Base-by-base conservation (phyloP, 345 rosid genomes). In the Gossypium australe region DNA sequence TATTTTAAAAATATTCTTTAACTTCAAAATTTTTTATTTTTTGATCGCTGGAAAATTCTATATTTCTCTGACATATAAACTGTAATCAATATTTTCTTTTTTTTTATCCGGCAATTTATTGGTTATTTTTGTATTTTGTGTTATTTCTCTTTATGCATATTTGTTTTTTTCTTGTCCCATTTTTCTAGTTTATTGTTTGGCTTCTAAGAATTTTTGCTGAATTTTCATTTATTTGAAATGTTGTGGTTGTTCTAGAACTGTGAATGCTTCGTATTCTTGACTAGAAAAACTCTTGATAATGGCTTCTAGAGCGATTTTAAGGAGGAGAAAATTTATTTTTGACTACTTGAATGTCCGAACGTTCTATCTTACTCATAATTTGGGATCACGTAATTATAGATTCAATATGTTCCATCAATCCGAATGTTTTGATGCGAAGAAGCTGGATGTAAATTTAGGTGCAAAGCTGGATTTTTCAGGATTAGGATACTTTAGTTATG, bases 251-350 rank as follows among this genome's bases (percentile, higher is more conserved):
- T 41, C 56, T 11, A 78, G 82, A 71, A 70, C 78, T 77, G 84
- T 49, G 41, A 69, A 44, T 52, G 73, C 7, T 14, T 24, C 12
- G 5, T 5, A 34, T 34, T 34, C 7, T 29, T 52, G n/a, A 70
- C 73, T 27, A 70, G 27, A 29, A 70, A 52, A 52, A 70, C 48
- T 7, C 5, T 53, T 61, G 52, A 65, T 20, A 78, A 93, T 93
- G 98, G 91, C 94, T 80, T 88, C 92, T 14, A 86, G 87, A 82
- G 87, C 88, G 72, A 82, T 91, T 65, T 78, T 90, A 71, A 77
- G 81, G 29, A 89, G 87, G 82, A 87, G 78, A 81, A 85, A 77
- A 75, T 55, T 70, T 76, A 64, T 89, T 25, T 66, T 79, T 0
- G 75, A 72, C 59, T 80, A 77, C 74, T 59, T 79, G 44, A 83